A percentile compares a stretch with the other conserved stretches of the same genome.
Evolutionary conservation across 1,284 basidiomycete species (phyloP).

Genomic region (Ustilago loliicola): DNA sequence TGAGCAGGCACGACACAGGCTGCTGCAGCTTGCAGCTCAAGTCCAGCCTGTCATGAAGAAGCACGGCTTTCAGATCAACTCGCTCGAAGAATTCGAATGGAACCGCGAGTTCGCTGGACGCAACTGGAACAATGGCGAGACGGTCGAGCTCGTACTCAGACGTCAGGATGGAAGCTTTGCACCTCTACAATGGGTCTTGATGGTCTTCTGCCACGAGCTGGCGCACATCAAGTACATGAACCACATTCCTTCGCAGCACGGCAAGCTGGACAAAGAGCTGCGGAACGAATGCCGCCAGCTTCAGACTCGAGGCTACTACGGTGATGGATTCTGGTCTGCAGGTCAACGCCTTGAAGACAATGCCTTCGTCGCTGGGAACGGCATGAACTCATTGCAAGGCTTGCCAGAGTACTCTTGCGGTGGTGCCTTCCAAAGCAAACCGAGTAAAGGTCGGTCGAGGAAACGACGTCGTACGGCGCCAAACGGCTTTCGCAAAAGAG

Average conservation of each 20-base stretch:
- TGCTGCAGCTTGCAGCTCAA: slow-evolving; percentile 56
- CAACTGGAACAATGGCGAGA: slow-evolving; percentile 64
- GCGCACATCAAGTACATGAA: slow-evolving; percentile 65
- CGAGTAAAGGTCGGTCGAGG: slow-evolving; percentile 22
- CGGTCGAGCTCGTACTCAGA: slow-evolving; percentile 56
- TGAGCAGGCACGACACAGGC: slow-evolving; percentile 44
- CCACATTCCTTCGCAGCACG: slow-evolving; percentile 58
- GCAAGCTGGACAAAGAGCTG: slow-evolving; percentile 53
- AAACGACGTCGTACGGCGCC: slow-evolving; percentile 28
- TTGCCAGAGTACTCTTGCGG: slow-evolving; percentile 58
- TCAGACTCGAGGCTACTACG: slow-evolving; percentile 58
- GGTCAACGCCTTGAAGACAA: slow-evolving; percentile 52
- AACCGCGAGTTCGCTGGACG: slow-evolving; percentile 61
- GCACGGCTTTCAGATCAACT: slow-evolving; percentile 61
- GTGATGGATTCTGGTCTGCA: slow-evolving; percentile 62
- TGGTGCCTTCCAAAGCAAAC: slow-evolving; percentile 49
- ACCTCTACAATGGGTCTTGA: slow-evolving; percentile 54
- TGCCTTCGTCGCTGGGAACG: slow-evolving; percentile 41
- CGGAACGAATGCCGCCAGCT: slow-evolving; percentile 43
- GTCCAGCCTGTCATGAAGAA: slow-evolving; percentile 62
- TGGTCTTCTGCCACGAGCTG: slow-evolving; percentile 62
- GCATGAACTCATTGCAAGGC: slow-evolving; percentile 42
- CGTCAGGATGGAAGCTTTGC: slow-evolving; percentile 51
- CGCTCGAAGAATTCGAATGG: slow-evolving; percentile 59
- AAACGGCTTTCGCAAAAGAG: slow-evolving; percentile 20